Conservation (phyloP, 2,329 filamentous ascomycete genomes). For the Trichoderma atroviride region DNA sequence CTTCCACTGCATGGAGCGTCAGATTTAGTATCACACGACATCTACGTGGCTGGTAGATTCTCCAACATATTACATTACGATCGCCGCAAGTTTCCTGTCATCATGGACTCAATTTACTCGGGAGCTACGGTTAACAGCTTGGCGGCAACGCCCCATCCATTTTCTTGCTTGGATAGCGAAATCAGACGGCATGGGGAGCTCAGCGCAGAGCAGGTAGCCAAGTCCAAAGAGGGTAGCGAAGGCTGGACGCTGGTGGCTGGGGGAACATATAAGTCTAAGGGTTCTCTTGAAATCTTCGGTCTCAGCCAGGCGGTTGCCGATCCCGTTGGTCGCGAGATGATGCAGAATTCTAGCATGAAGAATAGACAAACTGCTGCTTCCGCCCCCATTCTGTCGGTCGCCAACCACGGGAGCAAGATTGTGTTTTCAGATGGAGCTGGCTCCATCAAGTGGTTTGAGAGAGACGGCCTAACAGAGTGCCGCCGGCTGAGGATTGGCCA, state of each 20-base stretch:
- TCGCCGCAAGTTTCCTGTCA: constrained; percentile 77
- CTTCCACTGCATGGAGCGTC: constrained; percentile 59
- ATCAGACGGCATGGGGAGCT: constrained; percentile 58
- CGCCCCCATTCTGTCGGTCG: constrained; percentile 80
- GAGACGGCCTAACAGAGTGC: constrained; percentile 71
- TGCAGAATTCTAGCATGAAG: constrained; percentile 58
- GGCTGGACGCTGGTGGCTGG: constrained; percentile 76
- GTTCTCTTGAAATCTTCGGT: constrained; percentile 85
- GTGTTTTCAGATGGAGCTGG: constrained; percentile 85
- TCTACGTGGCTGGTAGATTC: constrained; percentile 88
- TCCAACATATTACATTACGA: constrained; percentile 89
- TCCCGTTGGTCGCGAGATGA: constrained; percentile 33
- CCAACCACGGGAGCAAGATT: constrained; percentile 78
- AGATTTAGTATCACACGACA: constrained; percentile 69
- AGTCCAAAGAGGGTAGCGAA: constrained; percentile 54
- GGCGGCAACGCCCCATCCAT: constrained; percentile 68
- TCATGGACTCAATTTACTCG: constrained; percentile 79
- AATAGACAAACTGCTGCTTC: constrained; percentile 83
- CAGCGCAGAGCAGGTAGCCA: constrained; percentile 55
- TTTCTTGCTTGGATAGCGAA: constrained; percentile 64
- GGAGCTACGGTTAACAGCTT: constrained; percentile 77
- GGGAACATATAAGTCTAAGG: constrained; percentile 90
- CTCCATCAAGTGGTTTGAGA: constrained; percentile 85
- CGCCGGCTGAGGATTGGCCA: constrained; percentile 58
- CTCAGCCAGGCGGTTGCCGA: constrained; percentile 43